A percentile compares a stretch with the other conserved stretches of the same genome.
Evolutionary conservation across 306 rosid species (phyloP).

Genomic region (Quillaja saponaria): DNA sequence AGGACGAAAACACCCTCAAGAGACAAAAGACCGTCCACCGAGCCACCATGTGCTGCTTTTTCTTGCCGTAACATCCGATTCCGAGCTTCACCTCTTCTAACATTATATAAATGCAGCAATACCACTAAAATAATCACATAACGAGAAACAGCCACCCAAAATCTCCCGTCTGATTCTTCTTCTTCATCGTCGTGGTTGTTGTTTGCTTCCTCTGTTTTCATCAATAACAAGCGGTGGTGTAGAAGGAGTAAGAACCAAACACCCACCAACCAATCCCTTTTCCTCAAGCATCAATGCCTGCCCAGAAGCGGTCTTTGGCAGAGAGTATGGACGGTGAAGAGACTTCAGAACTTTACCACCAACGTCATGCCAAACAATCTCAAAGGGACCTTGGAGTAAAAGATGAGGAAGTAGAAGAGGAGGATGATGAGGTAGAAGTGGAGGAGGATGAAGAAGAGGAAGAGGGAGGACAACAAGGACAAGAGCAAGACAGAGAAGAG

Average conservation of each 20-base stretch:
- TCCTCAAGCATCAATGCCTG: slow-evolving; percentile 68
- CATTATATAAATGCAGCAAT: too few relatives aligned
- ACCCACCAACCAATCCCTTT: slow-evolving; percentile 20
- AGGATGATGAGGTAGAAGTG: slow-evolving; percentile 14
- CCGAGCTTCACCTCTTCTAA: too few relatives aligned
- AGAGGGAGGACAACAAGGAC: slow-evolving; percentile 30
- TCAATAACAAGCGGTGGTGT: slow-evolving; percentile 13
- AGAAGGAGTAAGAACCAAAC: slow-evolving; percentile 6
- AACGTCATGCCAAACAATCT: slow-evolving; percentile 57
- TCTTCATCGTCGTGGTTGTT: slow-evolving; percentile 6
- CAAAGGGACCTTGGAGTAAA: slow-evolving; percentile 37
- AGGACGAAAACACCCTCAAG: too few relatives aligned
- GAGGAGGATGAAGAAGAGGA: slow-evolving; percentile 20
- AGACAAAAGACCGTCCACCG: too few relatives aligned
- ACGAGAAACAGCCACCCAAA: slow-evolving; percentile 29
- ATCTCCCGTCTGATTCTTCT: slow-evolving; percentile 36
- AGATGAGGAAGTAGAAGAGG: slow-evolving; percentile 23
- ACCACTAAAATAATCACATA: too few relatives aligned
- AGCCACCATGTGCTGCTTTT: too few relatives aligned
- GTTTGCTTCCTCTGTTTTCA: slow-evolving; percentile 10
- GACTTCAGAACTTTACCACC: slow-evolving; percentile 34
- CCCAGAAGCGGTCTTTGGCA: slow-evolving; percentile 76
- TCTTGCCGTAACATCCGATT: too few relatives aligned
- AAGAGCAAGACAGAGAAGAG: slow-evolving; percentile 29
- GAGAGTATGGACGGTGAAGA: slow-evolving; percentile 53